Percentiles rank a stretch among this genome's conserved stretches.
phyloP scores from a whole-genome alignment of 805 yeast species.

The Wickerhamiella sorbophila region DNA sequence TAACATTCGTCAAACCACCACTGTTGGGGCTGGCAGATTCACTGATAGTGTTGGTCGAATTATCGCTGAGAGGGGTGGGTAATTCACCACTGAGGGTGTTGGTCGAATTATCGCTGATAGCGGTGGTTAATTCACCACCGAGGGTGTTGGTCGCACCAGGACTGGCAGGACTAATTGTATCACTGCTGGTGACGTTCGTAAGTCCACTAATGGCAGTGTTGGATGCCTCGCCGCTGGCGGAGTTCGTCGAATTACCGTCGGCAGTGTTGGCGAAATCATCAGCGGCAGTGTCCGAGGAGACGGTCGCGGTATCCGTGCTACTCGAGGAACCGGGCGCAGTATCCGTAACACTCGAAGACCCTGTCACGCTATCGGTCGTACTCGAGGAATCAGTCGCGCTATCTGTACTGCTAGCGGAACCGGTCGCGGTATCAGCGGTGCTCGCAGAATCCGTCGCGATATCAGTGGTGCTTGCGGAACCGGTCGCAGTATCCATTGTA shows the following conservation, averaged over 20 bases:
- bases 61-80: neutral
- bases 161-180: neutral
- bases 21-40: too few species aligned
- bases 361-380: too few species aligned
- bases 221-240: neutral
- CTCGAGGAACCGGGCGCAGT: too few species aligned
- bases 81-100: neutral
- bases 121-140: neutral
- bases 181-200: too few species aligned
- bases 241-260: neutral
- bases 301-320: slow-evolving; percentile 1
- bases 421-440: neutral
- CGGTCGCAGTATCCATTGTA: too few species aligned
- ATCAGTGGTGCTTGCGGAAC: neutral
- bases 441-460: neutral
- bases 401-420: neutral
- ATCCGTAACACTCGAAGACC: too few species aligned
- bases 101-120: neutral
- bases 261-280: neutral
- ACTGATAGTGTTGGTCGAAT: too few species aligned
- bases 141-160: neutral
- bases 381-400: too few species aligned
- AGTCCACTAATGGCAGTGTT: too few species aligned
- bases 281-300: neutral
- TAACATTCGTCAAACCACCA: too few species aligned